Evolutionary conservation across 495 filamentous ascomycete species (phyloP).

Genomic region (Margaritispora aquatica): DNA sequence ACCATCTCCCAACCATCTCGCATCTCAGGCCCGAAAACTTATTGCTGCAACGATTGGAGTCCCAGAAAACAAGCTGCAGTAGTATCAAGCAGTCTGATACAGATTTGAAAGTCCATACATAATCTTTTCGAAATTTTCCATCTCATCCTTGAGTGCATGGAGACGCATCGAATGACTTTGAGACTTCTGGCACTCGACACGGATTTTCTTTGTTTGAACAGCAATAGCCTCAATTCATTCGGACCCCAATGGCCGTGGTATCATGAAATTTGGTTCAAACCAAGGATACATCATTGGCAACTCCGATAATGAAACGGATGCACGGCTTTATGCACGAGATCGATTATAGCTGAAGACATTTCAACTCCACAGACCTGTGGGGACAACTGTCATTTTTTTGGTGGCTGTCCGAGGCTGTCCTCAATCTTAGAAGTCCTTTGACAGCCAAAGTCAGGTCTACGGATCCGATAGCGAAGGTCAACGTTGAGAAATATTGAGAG

Average conservation of each 20-base stretch:
- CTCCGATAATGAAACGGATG: conserved; percentile 18
- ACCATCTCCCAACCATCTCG: not conserved
- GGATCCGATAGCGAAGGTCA: not conserved
- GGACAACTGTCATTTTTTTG: not conserved
- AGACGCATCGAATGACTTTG: not conserved
- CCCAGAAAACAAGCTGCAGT: not conserved
- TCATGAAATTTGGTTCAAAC: not conserved
- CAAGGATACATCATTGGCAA: not conserved
- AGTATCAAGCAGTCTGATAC: not conserved
- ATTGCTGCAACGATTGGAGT: not conserved
- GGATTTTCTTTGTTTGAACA: not conserved
- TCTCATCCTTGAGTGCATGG: not conserved
- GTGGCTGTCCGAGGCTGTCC: not conserved
- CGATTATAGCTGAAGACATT: conserved; percentile 1
- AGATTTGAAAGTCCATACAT: not conserved
- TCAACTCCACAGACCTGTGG: not conserved
- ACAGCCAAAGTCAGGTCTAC: not conserved
- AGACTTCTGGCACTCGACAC: not conserved
- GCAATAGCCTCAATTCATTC: not conserved
- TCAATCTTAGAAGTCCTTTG: not conserved
- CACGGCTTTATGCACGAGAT: conserved; percentile 23
- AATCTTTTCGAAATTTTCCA: not conserved
- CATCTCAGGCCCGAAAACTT: not conserved
- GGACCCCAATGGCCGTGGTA: not conserved
- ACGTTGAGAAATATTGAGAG: not conserved